These are phyloP conservation scores for Phaeosphaeria sp. DNA, from an alignment of 2,329 filamentous ascomycete species.

Conservation along the genomic window DNA sequence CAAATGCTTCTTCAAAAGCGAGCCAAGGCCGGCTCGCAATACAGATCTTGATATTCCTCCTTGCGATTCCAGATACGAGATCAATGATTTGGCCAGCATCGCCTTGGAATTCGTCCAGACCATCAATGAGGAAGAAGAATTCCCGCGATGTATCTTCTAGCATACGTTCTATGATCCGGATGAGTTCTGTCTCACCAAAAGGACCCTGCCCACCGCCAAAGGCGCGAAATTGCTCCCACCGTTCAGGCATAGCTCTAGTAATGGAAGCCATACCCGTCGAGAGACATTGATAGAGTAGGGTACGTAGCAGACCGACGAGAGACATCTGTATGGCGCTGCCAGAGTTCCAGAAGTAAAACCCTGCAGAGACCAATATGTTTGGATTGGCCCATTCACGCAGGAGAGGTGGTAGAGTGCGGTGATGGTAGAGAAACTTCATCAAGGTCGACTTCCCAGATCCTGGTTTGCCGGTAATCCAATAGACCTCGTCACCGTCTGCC, in stretches of 20 bases:
- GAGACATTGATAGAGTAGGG: slow-evolving; percentile 12
- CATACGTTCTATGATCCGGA: slow-evolving; percentile 42
- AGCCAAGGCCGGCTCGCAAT: slow-evolving; percentile 37
- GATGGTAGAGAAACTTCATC: slow-evolving; percentile 41
- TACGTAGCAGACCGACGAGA: background rate
- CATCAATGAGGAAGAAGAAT: slow-evolving; percentile 40
- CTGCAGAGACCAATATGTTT: slow-evolving; percentile 17
- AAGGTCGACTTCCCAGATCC: slow-evolving; percentile 58
- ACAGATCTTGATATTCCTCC: slow-evolving; percentile 29
- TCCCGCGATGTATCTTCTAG: slow-evolving; percentile 57
- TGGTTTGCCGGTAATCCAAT: slow-evolving; percentile 54
- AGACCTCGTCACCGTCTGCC: slow-evolving; percentile 8
- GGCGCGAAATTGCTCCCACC: slow-evolving; percentile 1
- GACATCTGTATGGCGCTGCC: slow-evolving; percentile 22
- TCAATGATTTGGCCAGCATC: background rate
- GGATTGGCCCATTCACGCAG: slow-evolving; percentile 43
- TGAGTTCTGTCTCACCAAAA: slow-evolving; percentile 8
- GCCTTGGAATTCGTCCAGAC: slow-evolving; percentile 10
- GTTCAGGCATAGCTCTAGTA: background rate
- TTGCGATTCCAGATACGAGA: background rate
- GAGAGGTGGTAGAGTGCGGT: background rate
- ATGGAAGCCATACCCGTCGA: background rate
- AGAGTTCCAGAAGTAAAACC: slow-evolving; percentile 41
- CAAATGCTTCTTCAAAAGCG: slow-evolving; percentile 32
- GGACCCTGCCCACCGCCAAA: slow-evolving; percentile 6